Conservation (phyloP, 805 yeast species). For the Wickerhamomyces queroliae region DNA sequence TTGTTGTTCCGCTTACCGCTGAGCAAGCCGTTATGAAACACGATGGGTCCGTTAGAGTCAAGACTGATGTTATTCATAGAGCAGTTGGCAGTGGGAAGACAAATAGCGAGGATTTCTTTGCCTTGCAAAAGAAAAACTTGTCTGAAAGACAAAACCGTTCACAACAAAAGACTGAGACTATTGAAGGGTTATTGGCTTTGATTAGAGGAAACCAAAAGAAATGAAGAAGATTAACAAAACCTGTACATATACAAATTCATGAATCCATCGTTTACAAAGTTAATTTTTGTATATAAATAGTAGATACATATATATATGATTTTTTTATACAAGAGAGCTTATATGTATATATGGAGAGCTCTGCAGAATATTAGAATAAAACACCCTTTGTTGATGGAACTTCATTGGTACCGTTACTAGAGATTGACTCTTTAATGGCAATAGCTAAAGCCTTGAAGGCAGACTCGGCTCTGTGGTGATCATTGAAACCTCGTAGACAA, state of each 20-base stretch:
- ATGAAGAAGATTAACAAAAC: background rate
- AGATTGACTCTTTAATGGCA: conserved; percentile 81
- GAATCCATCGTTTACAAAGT: background rate
- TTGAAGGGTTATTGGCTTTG: background rate
- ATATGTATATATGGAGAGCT: background rate
- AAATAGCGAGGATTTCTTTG: background rate
- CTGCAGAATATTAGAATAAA: conserved; percentile 40
- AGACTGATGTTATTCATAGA: background rate
- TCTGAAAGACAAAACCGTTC: background rate
- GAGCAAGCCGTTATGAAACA: conserved; percentile 30
- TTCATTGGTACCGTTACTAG: conserved; percentile 80
- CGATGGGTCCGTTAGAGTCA: conserved; percentile 28
- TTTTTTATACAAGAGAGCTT: too few species aligned
- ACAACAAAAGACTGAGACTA: background rate
- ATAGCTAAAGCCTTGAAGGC: conserved; percentile 96
- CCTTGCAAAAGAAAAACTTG: background rate
- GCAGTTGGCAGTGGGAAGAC: background rate
- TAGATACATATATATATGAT: too few species aligned
- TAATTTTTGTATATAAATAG: too few species aligned
- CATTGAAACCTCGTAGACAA: conserved; percentile 88
- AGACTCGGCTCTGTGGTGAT: conserved; percentile 93
- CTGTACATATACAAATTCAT: background rate
- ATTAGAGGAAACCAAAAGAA: background rate
- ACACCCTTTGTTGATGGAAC: conserved; percentile 98
- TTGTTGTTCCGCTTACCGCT: conserved; percentile 36